Conservation (phyloP, 1,284 basidiomycete species). For the Vanrija humicola region DNA sequence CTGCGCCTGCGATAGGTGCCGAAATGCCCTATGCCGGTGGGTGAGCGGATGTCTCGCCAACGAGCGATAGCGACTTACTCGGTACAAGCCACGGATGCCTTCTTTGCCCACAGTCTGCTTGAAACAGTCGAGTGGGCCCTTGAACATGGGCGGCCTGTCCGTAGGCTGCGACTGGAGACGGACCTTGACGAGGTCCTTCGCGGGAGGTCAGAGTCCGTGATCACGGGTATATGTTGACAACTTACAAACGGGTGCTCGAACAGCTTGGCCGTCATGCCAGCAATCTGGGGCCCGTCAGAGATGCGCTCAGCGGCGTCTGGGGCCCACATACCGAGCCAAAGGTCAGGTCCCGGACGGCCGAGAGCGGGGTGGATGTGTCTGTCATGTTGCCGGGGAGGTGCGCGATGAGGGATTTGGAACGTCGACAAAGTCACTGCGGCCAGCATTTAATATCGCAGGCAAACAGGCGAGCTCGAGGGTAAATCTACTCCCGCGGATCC, state of each 20-base stretch:
- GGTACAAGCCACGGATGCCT: constrained; percentile 71
- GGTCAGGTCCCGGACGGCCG: constrained; percentile 49
- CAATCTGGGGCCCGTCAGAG: constrained; percentile 51
- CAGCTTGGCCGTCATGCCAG: constrained; percentile 76
- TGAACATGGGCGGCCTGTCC: constrained; percentile 65
- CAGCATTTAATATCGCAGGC: too few relatives aligned
- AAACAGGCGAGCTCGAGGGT: too few relatives aligned
- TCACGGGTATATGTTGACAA: constrained; percentile 9
- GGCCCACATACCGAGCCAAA: constrained; percentile 50
- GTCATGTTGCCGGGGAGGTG: too few relatives aligned
- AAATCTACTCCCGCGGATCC: too few relatives aligned
- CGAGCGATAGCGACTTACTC: constrained; percentile 56
- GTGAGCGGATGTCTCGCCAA: constrained; percentile 2
- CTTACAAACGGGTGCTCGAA: constrained; percentile 71
- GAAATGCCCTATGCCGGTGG: constrained; percentile 64
- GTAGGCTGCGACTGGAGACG: constrained; percentile 77
- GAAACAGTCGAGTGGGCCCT: constrained; percentile 75
- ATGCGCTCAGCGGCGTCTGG: background rate
- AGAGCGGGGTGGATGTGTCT: too few relatives aligned
- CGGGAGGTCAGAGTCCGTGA: background rate
- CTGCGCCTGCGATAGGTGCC: constrained; percentile 83
- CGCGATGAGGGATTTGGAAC: too few relatives aligned
- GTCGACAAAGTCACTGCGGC: too few relatives aligned
- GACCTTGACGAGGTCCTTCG: constrained; percentile 56
- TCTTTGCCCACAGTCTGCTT: constrained; percentile 70